phyloP scores from a whole-genome alignment of 345 rosid genomes.

The Gossypium anomalum region DNA sequence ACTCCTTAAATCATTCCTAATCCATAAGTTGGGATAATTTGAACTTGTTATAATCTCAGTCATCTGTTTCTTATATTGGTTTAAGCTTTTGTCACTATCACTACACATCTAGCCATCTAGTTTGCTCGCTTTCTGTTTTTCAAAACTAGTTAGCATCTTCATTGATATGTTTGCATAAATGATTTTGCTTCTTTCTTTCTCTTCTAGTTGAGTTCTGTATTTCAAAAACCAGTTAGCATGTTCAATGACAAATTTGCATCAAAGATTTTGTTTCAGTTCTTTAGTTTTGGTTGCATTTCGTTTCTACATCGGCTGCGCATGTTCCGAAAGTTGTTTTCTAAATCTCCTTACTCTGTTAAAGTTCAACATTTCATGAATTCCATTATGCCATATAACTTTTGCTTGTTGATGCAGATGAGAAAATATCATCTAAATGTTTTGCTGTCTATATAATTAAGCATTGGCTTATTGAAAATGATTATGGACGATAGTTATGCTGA shows the following conservation, averaged over 20 bases:
- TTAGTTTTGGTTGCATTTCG: not conserved
- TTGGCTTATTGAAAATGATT: not conserved
- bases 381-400: not conserved
- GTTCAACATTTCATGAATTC: not conserved
- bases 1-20: not conserved
- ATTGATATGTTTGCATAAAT: not conserved
- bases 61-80: not conserved
- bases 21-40: not conserved
- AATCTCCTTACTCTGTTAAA: not conserved
- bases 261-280: not conserved
- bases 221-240: not conserved
- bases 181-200: not conserved
- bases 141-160: slow-evolving; percentile 1
- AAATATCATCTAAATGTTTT: not conserved
- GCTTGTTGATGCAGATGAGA: not conserved
- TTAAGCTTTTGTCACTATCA: not conserved
- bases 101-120: not conserved
- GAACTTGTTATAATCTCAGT: not conserved
- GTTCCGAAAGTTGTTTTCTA: not conserved
- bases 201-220: not conserved
- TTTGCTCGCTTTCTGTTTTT: not conserved
- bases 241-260: not conserved
- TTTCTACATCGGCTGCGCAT: too few species aligned
- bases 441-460: not conserved
- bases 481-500: not conserved